Conservation (phyloP, 805 yeast genomes). For the Sugiyamaella chiloensis region DNA sequence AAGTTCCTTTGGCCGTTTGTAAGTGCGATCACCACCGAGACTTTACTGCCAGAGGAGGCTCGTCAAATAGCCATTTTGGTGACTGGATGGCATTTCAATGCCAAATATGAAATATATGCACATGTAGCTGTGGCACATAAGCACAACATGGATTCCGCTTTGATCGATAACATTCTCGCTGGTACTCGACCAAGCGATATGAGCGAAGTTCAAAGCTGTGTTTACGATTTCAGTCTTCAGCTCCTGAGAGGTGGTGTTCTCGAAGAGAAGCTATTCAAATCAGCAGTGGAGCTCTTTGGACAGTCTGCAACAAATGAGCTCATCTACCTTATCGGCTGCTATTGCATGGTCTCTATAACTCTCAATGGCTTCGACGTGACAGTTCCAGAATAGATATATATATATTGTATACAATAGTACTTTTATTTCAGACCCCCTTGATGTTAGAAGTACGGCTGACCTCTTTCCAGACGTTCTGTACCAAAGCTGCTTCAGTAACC, state of each 20-base stretch:
- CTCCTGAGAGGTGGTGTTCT: background rate
- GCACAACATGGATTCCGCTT: background rate
- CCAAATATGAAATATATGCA: conserved; percentile 5
- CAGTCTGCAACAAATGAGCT: background rate
- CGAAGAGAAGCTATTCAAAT: background rate
- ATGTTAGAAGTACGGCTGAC: too few species aligned
- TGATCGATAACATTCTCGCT: background rate
- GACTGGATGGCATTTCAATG: conserved; percentile 1
- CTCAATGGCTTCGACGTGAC: conserved; percentile 4
- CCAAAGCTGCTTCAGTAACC: conserved; percentile 71
- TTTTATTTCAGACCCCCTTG: too few species aligned
- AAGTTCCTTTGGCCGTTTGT: background rate
- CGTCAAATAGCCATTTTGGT: background rate
- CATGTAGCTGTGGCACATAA: conserved; percentile 3
- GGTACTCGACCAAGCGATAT: background rate
- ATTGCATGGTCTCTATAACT: background rate
- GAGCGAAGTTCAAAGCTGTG: background rate
- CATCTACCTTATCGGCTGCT: conserved; percentile 1
- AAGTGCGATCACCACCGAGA: background rate
- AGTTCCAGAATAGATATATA: background rate
- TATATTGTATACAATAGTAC: too few species aligned
- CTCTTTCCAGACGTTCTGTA: conserved; percentile 55
- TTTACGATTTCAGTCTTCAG: background rate
- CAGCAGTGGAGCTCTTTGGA: background rate
- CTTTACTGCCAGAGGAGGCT: background rate